Conservation (phyloP, 179 eudicot species). For the Patellifolia procumbens region DNA sequence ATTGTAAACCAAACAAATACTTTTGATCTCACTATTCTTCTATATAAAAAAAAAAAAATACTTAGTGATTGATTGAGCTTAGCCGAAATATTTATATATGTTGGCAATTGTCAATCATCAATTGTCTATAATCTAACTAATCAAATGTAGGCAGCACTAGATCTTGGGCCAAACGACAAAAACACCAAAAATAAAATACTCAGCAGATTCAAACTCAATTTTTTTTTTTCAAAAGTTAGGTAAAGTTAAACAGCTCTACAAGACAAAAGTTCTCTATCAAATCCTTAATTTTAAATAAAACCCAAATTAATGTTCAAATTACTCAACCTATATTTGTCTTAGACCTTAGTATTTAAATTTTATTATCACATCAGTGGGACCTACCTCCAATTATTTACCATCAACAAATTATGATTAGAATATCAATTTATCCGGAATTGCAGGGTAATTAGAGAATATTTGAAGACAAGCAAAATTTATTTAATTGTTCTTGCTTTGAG, state of each 20-base stretch:
- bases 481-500: conserved; percentile 24
- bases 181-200: background rate
- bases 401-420: background rate
- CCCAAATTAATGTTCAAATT: conserved; percentile 9
- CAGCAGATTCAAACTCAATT: background rate
- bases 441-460: conserved; percentile 21
- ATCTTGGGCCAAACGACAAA: conserved; percentile 1
- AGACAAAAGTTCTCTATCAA: conserved; percentile 24
- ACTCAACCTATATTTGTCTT: background rate
- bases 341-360: background rate
- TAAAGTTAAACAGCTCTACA: conserved; percentile 19
- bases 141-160: background rate
- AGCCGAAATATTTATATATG: conserved; percentile 5
- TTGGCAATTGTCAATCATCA: conserved; percentile 9
- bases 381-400: background rate
- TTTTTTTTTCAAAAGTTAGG: conserved; percentile 24
- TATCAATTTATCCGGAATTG: conserved; percentile 18
- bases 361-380: background rate
- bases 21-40: no score
- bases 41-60: background rate
- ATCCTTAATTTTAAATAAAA: background rate
- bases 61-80: background rate
- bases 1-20: no score
- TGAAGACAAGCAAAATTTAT: conserved; percentile 9
- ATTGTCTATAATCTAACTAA: background rate